A percentile compares a stretch with the other conserved stretches of the same genome.
phyloP scores from a whole-genome alignment of 805 yeast species.

The Yarrowia hollandica region DNA sequence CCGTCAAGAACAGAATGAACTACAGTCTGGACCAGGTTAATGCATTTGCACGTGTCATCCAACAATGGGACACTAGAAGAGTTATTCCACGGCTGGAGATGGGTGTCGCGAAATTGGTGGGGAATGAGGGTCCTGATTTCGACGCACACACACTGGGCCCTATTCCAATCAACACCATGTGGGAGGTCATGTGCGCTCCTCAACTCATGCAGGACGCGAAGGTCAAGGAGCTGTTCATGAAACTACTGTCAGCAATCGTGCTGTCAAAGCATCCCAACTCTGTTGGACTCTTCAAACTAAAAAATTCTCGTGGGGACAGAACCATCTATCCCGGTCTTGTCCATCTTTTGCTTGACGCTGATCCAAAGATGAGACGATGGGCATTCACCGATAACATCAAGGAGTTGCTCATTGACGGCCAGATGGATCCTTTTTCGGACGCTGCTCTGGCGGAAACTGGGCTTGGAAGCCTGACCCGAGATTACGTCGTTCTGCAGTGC shows the following conservation, averaged over 20 bases:
- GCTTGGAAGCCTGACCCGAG: background rate
- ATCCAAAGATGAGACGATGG: constrained; percentile 4
- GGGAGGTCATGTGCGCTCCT: constrained; percentile 21
- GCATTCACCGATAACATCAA: constrained; percentile 18
- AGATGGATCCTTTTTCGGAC: constrained; percentile 13
- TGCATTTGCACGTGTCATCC: constrained; percentile 3
- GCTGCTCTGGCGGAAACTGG: constrained; percentile 2
- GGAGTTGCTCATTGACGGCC: background rate
- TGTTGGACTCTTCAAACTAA: background rate
- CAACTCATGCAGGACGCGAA: background rate
- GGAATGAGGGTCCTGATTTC: background rate
- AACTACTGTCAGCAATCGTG: background rate
- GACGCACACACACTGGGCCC: background rate
- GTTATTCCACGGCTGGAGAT: constrained; percentile 11
- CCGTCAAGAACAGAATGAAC: constrained; percentile 15
- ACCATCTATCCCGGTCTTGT: constrained; percentile 7
- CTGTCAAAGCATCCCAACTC: constrained; percentile 4
- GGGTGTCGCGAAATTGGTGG: background rate
- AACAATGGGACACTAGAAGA: constrained; percentile 8
- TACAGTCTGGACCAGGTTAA: constrained; percentile 23
- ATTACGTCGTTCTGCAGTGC: background rate
- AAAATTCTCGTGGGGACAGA: background rate
- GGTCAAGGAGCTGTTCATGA: background rate
- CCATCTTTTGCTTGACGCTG: constrained; percentile 1
- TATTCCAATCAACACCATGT: constrained; percentile 14